Evolutionary conservation across 2,329 filamentous ascomycete genomes (phyloP), one percentile per base, ranked within the genome.

Genomic region (Talaromyces piceae): DNA sequence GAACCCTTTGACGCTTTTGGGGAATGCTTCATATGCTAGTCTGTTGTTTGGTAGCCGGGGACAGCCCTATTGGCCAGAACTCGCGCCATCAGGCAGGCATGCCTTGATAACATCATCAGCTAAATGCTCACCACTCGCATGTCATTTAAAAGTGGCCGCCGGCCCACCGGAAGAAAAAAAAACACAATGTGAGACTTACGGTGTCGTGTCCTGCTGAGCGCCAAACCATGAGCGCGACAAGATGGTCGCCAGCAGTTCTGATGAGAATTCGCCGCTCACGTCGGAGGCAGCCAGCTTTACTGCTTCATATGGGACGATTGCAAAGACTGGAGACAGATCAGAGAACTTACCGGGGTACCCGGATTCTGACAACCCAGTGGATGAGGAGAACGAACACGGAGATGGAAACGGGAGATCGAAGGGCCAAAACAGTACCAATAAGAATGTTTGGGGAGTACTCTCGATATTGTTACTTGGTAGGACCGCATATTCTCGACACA

Each of bases 381-480:
- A 43, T 16, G 12, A 18, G 22, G 37, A 44, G 23, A 31, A 16
- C 23, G 49, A 27, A 9, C 25, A 45, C 26, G 22, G 27, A 26
- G 28, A 30, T n/a, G 6, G 22, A 22, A 9, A n/a, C 16, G 44
- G 18, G 8, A 45, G 9, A 22, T 7, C 18, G 27, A 22, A 37
- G 20, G 22, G 41, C 18, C 5, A 25, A 45, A 11, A 43, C 27
- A 16, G 13, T 54, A 52, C 1, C n/a, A 37, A 37, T 18, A 9
- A 18, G 12, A 57, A 58, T 7, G 57, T 65, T 18, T 51, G 53
- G 7, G 61, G 63, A 1, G 56, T 67, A 1, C 60, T 66, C 2
- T 56, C 59, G 1, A 61, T 67, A 6, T 50, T 67, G 3, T 47
- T 67, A 16, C 55, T 67, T 1, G 64, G 64, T 66, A 57, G 12